Evolutionary conservation across 2,329 filamentous ascomycete species (phyloP), one percentile per base, ranked within the genome.

Genomic region (Colletotrichum coccodes): DNA sequence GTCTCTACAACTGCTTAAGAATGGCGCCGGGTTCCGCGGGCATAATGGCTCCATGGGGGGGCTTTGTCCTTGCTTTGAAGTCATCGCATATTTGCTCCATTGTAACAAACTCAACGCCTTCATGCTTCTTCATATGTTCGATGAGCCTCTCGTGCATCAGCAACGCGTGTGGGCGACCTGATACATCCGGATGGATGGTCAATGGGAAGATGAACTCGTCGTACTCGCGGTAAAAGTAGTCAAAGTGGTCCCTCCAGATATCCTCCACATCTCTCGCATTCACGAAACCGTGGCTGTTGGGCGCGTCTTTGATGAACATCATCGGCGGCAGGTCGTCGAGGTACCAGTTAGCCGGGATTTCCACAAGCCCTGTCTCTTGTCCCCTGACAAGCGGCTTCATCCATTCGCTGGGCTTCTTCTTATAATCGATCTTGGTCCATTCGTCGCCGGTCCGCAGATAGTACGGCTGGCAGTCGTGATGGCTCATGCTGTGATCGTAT

Each of bases 141-240:
- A 93, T 93, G 38, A 82, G 68, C 85, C 90, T 85, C 78, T 94
- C 90, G 71, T 93, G 90, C 91, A 94, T 93, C 7, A 93, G 80
- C 32, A 94, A 73, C 0, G 90, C 92, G 78, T 94, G 92, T 0
- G 92, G 92, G 21, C 91, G 84, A 0, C 92, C 92, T 3, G 87
- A 90, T 0, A 92, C 90, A 74, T 94, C 92, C 0, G 92, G 92
- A 77, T 94, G 92, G 40, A 94, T 91, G 0, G 92, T 94, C 78
- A 94, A 91, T 0, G 92, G 91, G 73, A 94, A 94, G 60, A 93
- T 87, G 70, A 94, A 94, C 72, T 92, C 90, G 72, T 94, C 91
- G 71, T 93, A 91, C 77, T 94, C 91, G 32, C 91, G 84, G 76
- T 94, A 94, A 74, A 92, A 93, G 78, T 93, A 94, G 73, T 91